Evolutionary conservation across 2,329 filamentous ascomycete genomes (phyloP), one percentile per base, ranked within the genome.

Genomic region (Aspergillus sp.): DNA sequence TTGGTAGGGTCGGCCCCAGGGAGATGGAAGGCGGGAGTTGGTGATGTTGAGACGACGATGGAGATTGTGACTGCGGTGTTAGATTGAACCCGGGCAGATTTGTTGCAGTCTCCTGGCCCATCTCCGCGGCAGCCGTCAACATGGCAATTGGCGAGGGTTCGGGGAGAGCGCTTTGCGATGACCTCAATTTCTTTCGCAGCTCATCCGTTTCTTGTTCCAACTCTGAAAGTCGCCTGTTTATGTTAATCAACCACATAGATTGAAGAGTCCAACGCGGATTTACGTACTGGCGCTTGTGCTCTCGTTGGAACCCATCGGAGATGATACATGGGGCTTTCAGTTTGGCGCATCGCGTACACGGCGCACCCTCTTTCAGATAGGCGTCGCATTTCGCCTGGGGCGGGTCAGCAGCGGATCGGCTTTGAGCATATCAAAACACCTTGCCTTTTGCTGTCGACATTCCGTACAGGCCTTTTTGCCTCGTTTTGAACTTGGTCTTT

Each of bases 381-480:
- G 71, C 71, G 57, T 76, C 72, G 45, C 73, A 76, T 63, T 64
- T 70, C 2, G 69, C 68, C 69, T 72, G 32, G 14, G 42, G 2
- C 14, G 13, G 17, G 17, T 31, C 31, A 43, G 16, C 25, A 6
- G 16, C 6, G 10, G 17, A 47, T 25, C n/a, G 14, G 31, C 4
- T 5, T 34, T 5, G 38, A n/a, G 13, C 31, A 11, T 10, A 5
- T n/a, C 17, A 16, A 7, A 10, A 17, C 13, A 20, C 4, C 19
- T 9, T 36, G 40, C 72, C 66, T 76, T 76, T 57, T 76, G 73
- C 55, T 76, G 73, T 36, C 73, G 64, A 59, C 73, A 76, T 58
- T 74, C 70, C 2, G 72, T 75, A 53, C 73, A 76, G 4, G 73
- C 73, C 54, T 72, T 73, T 58, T 74, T 74, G 36, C 64, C 63